Conservation (phyloP, 306 rosid species). For the Fragaria nilgerrensis region DNA sequence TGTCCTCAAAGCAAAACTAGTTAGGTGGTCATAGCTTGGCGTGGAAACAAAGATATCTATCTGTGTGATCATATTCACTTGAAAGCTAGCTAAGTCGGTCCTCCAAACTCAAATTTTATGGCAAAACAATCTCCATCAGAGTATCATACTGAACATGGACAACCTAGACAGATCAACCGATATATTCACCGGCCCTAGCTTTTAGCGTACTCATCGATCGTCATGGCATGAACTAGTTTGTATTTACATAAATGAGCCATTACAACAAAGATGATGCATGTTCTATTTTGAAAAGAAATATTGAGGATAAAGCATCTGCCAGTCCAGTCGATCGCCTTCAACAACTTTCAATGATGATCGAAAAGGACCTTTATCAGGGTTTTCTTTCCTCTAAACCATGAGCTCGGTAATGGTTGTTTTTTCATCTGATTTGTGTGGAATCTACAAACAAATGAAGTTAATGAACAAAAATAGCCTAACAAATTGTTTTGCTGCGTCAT, state of each 20-base stretch:
- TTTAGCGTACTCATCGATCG: too few relatives aligned
- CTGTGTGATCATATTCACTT: constrained; percentile 12
- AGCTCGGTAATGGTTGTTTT: not conserved
- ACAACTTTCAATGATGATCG: not conserved
- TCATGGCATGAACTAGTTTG: not conserved
- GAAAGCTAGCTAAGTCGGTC: not conserved
- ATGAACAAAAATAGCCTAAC: not conserved
- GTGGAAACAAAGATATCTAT: constrained; percentile 43
- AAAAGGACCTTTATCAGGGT: not conserved
- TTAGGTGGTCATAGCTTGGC: constrained; percentile 38
- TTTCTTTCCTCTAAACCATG: not conserved
- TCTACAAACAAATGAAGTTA: not conserved
- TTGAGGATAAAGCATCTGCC: too few relatives aligned
- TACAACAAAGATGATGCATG: too few relatives aligned
- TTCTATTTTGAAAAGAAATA: too few relatives aligned
- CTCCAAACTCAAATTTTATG: not conserved
- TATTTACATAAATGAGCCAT: not conserved
- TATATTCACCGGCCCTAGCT: not conserved
- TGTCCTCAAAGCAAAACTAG: constrained; percentile 38
- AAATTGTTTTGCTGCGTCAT: not conserved
- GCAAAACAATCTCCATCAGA: not conserved
- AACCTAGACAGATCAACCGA: not conserved
- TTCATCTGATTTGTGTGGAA: not conserved
- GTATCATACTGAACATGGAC: not conserved
- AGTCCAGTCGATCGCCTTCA: not conserved